Percentiles rank a stretch among this genome's conserved stretches.
phyloP scores from a whole-genome alignment of 2,329 filamentous ascomycete genomes.

The Verticillium tricorpus region DNA sequence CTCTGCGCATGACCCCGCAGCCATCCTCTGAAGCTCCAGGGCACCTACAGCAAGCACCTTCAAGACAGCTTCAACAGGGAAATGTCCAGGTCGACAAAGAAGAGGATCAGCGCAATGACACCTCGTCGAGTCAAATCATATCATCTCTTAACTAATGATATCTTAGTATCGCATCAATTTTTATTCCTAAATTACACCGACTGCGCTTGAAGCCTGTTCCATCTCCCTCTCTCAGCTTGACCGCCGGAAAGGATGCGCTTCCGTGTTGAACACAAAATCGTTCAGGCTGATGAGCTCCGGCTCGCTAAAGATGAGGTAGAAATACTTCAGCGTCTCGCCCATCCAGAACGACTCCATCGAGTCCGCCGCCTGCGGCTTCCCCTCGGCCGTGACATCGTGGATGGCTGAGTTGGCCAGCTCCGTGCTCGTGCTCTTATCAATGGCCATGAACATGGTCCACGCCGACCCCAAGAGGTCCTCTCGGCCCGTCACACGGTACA shows the following conservation, averaged over 20 bases:
- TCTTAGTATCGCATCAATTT: too few species aligned
- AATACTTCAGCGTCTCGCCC: slow-evolving; percentile 25
- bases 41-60: too few species aligned
- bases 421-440: slow-evolving; percentile 46
- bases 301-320: slow-evolving; percentile 49
- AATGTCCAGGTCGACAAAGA: too few species aligned
- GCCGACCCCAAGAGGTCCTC: slow-evolving; percentile 50
- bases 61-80: too few species aligned
- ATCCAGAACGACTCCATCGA: slow-evolving; percentile 12
- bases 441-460: slow-evolving; percentile 57
- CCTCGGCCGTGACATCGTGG: slow-evolving; percentile 36
- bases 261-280: slow-evolving; percentile 46
- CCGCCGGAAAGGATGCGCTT: slow-evolving; percentile 24
- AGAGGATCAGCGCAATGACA: too few species aligned
- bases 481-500: slow-evolving; percentile 60
- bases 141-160: too few species aligned
- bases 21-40: too few species aligned
- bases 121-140: too few species aligned
- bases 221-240: neutral
- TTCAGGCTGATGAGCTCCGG: slow-evolving; percentile 51
- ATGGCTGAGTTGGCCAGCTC: slow-evolving; percentile 50
- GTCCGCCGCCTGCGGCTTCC: slow-evolving; percentile 47
- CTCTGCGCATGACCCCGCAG: too few species aligned
- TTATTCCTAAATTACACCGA: too few species aligned
- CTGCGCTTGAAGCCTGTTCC: neutral